A percentile compares a stretch with the other conserved stretches of the same genome.
These are phyloP conservation scores for Torulaspora gathmanii DNA, from an alignment of 805 yeast species.

Conservation along the genomic window DNA sequence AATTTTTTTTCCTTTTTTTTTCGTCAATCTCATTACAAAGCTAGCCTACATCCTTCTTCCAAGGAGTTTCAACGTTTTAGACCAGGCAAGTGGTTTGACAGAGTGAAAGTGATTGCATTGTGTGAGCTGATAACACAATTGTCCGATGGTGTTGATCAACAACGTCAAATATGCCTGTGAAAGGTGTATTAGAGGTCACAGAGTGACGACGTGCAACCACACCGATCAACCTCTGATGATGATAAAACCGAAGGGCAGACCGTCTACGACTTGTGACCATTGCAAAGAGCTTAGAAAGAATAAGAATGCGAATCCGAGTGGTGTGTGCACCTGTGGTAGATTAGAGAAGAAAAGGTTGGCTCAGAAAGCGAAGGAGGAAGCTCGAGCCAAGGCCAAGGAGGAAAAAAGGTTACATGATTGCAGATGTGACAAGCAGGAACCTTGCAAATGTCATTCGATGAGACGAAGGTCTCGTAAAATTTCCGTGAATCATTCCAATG, in stretches of 20 bases:
- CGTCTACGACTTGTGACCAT: conserved; percentile 84
- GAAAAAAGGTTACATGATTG: conserved; percentile 30
- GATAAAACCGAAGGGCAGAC: conserved; percentile 96
- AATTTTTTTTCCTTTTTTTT: too few species aligned
- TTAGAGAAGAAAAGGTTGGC: conserved; percentile 41
- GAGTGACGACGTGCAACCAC: conserved; percentile 92
- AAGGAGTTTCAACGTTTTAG: too few species aligned
- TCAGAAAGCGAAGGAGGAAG: conserved; percentile 33
- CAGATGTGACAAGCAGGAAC: conserved; percentile 29
- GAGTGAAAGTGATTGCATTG: background rate
- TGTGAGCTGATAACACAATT: background rate
- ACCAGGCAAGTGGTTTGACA: background rate
- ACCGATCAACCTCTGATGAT: conserved; percentile 83
- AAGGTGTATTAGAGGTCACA: conserved; percentile 91
- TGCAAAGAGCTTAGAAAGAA: conserved; percentile 71
- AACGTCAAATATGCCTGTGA: conserved; percentile 97
- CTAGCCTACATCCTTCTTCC: too few species aligned
- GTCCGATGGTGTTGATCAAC: conserved; percentile 74
- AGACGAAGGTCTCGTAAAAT: conserved; percentile 18
- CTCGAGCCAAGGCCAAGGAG: conserved; percentile 28
- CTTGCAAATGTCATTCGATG: conserved; percentile 23
- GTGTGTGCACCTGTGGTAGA: conserved; percentile 65
- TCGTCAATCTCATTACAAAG: too few species aligned
- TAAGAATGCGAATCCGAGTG: conserved; percentile 56
- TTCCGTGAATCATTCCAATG: conserved; percentile 2